A percentile compares a stretch with the other conserved stretches of the same genome.
These are phyloP conservation scores for Stephania yunnanensis DNA, from an alignment of 164 flowering plant species.

Conservation along the genomic window DNA sequence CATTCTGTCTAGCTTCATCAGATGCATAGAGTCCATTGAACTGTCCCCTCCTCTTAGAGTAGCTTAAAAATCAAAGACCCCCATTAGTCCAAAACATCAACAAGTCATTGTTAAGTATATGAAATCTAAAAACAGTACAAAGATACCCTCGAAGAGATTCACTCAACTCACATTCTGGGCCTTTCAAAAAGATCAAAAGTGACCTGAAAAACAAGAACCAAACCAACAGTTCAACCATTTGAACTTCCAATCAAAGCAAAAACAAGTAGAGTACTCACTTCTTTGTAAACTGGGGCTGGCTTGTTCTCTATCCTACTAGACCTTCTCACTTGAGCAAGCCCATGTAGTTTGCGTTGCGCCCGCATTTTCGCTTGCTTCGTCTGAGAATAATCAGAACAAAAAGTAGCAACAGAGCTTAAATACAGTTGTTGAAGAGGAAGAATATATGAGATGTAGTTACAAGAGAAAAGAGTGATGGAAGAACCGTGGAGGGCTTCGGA, in stretches of 20 bases:
- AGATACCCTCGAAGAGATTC: background rate
- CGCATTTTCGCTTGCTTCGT: slow-evolving; percentile 33
- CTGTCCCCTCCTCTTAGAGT: slow-evolving; percentile 25
- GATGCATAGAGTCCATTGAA: slow-evolving; percentile 37
- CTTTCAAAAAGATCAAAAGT: slow-evolving; percentile 6
- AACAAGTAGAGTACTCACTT: slow-evolving; percentile 17
- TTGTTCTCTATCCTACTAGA: slow-evolving; percentile 39
- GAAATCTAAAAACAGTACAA: background rate
- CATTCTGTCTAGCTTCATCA: slow-evolving; percentile 35
- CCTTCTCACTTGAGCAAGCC: slow-evolving; percentile 34
- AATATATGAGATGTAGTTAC: too few species aligned
- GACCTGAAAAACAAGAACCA: slow-evolving; percentile 16
- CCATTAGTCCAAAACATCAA: background rate
- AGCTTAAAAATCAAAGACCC: background rate
- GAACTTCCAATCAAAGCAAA: background rate
- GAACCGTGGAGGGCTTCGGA: too few species aligned
- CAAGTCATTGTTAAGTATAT: background rate
- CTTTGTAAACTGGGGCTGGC: slow-evolving; percentile 40
- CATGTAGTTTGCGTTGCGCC: slow-evolving; percentile 12
- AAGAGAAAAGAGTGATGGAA: too few species aligned
- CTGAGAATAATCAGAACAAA: slow-evolving; percentile 15
- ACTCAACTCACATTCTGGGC: slow-evolving; percentile 22
- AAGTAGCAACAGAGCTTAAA: background rate
- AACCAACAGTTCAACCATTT: background rate
- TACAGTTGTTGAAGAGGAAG: background rate